Evolutionary conservation across 176 grass and related monocot genomes (phyloP).

Genomic region (Phragmites australis): DNA sequence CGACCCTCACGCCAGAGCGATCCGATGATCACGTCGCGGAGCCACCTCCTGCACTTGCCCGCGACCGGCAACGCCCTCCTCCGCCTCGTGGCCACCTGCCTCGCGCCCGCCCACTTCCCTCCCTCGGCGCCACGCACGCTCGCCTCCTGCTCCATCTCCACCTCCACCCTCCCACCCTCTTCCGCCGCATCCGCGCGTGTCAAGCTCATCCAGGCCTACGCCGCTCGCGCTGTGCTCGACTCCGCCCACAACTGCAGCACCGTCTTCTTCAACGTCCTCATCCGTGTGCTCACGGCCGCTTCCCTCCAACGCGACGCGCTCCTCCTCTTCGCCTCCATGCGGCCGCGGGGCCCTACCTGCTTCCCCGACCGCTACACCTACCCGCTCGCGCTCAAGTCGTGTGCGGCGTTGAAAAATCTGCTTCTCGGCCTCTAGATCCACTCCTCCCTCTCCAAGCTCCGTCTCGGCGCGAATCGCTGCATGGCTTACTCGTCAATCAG

Average conservation of each 20-base stretch:
- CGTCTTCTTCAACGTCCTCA: conserved; percentile 70
- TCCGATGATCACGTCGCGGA: conserved; percentile 26
- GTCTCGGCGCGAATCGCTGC: conserved; percentile 55
- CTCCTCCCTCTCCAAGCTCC: conserved; percentile 31
- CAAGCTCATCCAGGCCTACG: conserved; percentile 75
- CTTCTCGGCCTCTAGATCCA: conserved; percentile 56
- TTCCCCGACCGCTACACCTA: conserved; percentile 73
- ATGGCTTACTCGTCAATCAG: conserved; percentile 63
- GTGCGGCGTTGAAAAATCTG: conserved; percentile 46
- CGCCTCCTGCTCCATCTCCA: conserved; percentile 45
- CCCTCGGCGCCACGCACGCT: conserved; percentile 55
- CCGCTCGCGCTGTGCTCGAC: conserved; percentile 56
- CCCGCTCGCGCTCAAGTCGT: conserved; percentile 75
- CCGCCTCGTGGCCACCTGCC: conserved; percentile 52
- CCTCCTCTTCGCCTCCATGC: conserved; percentile 56
- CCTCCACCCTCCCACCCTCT: conserved; percentile 39
- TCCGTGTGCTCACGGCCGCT: conserved; percentile 54
- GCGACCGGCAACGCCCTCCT: conserved; percentile 32
- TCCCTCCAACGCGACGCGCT: conserved; percentile 56
- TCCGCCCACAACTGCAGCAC: conserved; percentile 17
- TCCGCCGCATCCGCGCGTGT: conserved; percentile 37
- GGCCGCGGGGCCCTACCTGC: conserved; percentile 30
- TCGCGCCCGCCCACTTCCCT: conserved; percentile 40
- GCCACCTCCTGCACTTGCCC: not conserved
- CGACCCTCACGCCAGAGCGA: not conserved